These are phyloP conservation scores for Arthroderma uncinatum DNA, from an alignment of 2,329 filamentous ascomycete species.

Conservation along the genomic window DNA sequence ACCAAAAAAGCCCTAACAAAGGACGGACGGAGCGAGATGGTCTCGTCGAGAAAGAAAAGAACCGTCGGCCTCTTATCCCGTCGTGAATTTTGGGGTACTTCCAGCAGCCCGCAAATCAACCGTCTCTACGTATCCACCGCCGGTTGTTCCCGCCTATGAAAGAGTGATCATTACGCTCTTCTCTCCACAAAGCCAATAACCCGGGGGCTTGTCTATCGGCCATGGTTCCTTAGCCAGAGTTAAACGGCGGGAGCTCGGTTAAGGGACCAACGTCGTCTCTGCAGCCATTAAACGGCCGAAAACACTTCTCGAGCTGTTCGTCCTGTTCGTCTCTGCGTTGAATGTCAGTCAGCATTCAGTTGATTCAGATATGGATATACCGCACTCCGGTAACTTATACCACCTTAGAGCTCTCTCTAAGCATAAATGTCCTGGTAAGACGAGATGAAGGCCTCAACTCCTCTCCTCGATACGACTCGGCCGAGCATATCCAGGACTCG, in stretches of 20 bases:
- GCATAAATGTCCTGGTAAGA: neutral
- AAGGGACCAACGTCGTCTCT: neutral
- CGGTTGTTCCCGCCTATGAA: neutral
- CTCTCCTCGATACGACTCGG: neutral
- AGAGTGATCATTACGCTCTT: neutral
- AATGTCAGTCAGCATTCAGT: neutral
- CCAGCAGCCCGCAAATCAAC: neutral
- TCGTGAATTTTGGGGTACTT: neutral
- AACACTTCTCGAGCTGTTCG: no score
- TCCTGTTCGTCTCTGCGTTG: neutral
- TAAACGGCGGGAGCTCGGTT: neutral
- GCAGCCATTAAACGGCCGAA: neutral
- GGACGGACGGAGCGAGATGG: neutral
- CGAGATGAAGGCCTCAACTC: no score
- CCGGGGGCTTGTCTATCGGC: neutral
- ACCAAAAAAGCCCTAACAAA: neutral
- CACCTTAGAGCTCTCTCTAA: neutral
- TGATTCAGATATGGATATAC: no score
- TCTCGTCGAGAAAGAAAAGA: neutral
- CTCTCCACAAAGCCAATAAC: neutral
- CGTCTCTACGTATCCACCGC: slow-evolving; percentile 6
- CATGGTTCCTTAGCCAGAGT: neutral
- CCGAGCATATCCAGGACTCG: neutral
- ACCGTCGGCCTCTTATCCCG: neutral
- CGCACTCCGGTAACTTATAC: no score